A percentile compares a stretch with the other conserved stretches of the same genome.
Evolutionary conservation across 176 grass and related monocot genomes (phyloP).

Genomic region (Eragrostis nindensis): DNA sequence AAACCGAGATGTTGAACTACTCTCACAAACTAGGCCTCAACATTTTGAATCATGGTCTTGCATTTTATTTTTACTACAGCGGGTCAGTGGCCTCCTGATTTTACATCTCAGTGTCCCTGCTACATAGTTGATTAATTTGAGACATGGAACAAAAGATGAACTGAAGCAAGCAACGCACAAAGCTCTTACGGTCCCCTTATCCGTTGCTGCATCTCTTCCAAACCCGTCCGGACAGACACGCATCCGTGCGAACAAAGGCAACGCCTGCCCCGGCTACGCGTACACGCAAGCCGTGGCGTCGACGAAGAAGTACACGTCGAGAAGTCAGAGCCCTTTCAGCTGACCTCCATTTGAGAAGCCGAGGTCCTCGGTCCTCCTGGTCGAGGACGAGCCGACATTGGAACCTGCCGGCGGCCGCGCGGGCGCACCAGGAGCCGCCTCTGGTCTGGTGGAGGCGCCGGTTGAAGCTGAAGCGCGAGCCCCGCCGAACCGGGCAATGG

Average conservation of each 20-base stretch:
- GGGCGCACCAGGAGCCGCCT: neutral
- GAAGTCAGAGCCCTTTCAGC: neutral
- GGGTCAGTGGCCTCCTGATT: too few relatives aligned
- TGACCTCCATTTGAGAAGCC: neutral
- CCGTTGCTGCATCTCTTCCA: neutral
- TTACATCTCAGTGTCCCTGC: too few relatives aligned
- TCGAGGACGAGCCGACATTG: neutral
- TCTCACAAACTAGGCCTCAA: too few relatives aligned
- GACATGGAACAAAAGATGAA: neutral
- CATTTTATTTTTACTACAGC: too few relatives aligned
- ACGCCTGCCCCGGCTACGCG: neutral
- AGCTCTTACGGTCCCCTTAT: neutral
- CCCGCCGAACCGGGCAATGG: neutral
- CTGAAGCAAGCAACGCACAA: neutral
- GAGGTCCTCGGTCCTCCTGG: neutral
- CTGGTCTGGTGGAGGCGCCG: neutral
- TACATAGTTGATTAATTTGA: neutral
- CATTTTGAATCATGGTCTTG: too few relatives aligned
- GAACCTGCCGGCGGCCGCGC: too few relatives aligned
- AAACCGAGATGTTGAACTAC: too few relatives aligned
- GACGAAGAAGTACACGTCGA: neutral
- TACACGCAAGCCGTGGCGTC: neutral
- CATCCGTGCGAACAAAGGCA: slow-evolving; percentile 3
- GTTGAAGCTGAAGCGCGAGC: neutral
- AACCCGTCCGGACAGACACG: neutral